Percentiles rank a stretch among this genome's conserved stretches.
phyloP scores from a whole-genome alignment of 495 filamentous ascomycete genomes.

The Penicillium verhagenii region DNA sequence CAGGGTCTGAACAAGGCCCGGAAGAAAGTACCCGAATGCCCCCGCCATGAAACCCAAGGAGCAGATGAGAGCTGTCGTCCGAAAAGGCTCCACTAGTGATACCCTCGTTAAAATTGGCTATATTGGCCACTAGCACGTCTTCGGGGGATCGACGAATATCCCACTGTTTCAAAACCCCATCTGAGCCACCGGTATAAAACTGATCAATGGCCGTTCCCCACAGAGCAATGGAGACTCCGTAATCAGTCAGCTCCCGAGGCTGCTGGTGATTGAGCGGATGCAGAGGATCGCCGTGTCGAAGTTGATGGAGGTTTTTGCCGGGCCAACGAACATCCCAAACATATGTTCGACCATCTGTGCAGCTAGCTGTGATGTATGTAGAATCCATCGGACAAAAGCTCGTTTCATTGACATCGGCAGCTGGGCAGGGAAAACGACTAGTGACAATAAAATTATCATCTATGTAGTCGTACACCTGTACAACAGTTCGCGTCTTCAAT shows the following conservation, averaged over 20 bases:
- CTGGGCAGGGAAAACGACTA: constrained; percentile 62
- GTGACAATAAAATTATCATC: background rate
- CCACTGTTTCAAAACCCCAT: constrained; percentile 86
- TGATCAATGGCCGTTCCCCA: constrained; percentile 72
- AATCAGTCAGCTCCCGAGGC: constrained; percentile 66
- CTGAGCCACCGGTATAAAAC: constrained; percentile 87
- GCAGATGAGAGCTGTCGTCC: constrained; percentile 64
- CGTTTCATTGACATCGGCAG: constrained; percentile 85
- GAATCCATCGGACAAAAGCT: constrained; percentile 48
- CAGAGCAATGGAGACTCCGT: constrained; percentile 74
- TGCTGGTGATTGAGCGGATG: constrained; percentile 57
- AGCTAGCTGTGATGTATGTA: constrained; percentile 73
- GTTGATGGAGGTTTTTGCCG: constrained; percentile 56
- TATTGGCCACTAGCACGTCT: constrained; percentile 62
- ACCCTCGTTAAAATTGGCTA: constrained; percentile 47
- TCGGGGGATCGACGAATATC: constrained; percentile 62
- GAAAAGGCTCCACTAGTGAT: constrained; percentile 68
- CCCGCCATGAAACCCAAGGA: constrained; percentile 75
- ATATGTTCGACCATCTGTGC: constrained; percentile 79
- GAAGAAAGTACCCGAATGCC: constrained; percentile 65
- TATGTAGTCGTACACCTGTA: constrained; percentile 49
- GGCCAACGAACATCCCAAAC: constrained; percentile 76
- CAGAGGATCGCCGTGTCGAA: constrained; percentile 68
- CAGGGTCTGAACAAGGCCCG: constrained; percentile 26
- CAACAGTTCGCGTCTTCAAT: constrained; percentile 45